A percentile compares a stretch with the other conserved stretches of the same genome.
Conservation (phyloP, 441 rosid genomes). For the Arabidopsis lyrata region DNA sequence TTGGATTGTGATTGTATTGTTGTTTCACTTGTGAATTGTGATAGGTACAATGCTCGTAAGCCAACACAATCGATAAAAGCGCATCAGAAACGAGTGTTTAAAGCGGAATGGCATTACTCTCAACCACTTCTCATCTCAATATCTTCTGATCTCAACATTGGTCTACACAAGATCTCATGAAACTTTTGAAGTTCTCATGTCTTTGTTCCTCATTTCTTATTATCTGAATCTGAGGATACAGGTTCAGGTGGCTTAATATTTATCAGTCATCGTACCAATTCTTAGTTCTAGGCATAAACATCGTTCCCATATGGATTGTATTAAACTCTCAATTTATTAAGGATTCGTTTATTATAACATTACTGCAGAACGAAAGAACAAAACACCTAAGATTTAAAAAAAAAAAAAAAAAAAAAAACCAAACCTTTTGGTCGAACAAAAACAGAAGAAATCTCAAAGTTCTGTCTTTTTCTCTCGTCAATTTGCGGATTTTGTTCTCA, state of each 20-base stretch:
- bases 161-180: slow-evolving; percentile 71
- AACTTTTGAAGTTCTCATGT: slow-evolving; percentile 9
- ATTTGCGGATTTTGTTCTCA: too few relatives aligned
- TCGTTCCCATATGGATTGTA: neutral
- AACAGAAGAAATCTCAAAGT: too few relatives aligned
- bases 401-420: too few relatives aligned
- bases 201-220: slow-evolving; percentile 1
- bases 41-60: slow-evolving; percentile 68
- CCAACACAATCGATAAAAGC: slow-evolving; percentile 90
- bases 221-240: neutral
- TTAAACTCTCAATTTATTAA: neutral
- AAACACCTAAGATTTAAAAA: too few relatives aligned
- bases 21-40: neutral
- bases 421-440: too few relatives aligned
- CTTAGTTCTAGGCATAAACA: slow-evolving; percentile 16
- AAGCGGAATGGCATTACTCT: slow-evolving; percentile 82
- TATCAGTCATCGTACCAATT: slow-evolving; percentile 2
- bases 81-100: slow-evolving; percentile 86
- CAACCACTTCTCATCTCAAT: slow-evolving; percentile 77
- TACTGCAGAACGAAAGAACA: neutral
- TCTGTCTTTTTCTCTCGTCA: too few relatives aligned
- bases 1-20: slow-evolving; percentile 11
- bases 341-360: neutral
- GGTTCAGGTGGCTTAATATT: slow-evolving; percentile 13
- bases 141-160: slow-evolving; percentile 86